phyloP scores from a whole-genome alignment of 1,284 basidiomycete genomes.

The Malassezia yamatoensis region DNA sequence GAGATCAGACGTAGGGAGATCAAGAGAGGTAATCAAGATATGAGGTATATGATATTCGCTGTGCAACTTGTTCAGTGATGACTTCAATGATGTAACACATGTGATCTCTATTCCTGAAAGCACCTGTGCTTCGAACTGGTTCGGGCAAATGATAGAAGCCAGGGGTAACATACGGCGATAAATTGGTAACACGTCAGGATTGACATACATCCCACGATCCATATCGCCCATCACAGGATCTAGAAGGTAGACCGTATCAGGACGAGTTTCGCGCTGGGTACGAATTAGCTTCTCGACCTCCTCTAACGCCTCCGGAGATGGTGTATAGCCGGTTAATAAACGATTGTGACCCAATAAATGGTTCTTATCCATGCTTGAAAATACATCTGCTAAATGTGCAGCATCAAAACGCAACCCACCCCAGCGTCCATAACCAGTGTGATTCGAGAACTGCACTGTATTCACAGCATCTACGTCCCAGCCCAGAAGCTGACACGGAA shows the following conservation, averaged over 20 bases:
- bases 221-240: constrained; percentile 59
- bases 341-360: constrained; percentile 33
- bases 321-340: constrained; percentile 63
- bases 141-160: constrained; percentile 86
- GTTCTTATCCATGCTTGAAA: constrained; percentile 37
- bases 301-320: constrained; percentile 66
- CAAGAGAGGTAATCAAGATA: constrained; percentile 81
- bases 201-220: constrained; percentile 62
- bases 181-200: constrained; percentile 73
- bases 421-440: constrained; percentile 62
- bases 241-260: constrained; percentile 67
- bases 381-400: constrained; percentile 46
- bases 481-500: constrained; percentile 85
- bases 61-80: constrained; percentile 67
- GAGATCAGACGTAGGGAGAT: constrained; percentile 33
- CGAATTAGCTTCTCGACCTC: constrained; percentile 60
- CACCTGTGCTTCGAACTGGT: constrained; percentile 90
- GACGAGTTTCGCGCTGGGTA: constrained; percentile 55
- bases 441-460: constrained; percentile 71
- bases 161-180: constrained; percentile 69
- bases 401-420: constrained; percentile 49
- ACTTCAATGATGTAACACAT: constrained; percentile 59
- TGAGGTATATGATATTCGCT: constrained; percentile 64
- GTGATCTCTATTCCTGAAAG: constrained; percentile 52
- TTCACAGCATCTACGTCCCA: constrained; percentile 95